These are phyloP conservation scores for Pseudogymnoascus sp. DNA, from an alignment of 2,329 filamentous ascomycete species.

Conservation along the genomic window DNA sequence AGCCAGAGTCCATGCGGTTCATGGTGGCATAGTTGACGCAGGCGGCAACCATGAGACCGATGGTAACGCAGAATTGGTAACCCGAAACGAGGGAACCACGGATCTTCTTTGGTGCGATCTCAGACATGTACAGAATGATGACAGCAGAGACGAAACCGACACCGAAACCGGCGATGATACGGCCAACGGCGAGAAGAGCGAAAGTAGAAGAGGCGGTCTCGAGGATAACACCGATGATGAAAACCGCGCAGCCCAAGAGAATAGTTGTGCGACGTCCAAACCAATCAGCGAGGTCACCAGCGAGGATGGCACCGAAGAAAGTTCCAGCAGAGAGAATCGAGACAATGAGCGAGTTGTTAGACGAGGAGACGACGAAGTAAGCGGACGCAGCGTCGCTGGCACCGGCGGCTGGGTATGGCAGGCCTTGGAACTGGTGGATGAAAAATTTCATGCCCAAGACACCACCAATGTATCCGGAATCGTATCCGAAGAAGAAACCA, in stretches of 20 bases:
- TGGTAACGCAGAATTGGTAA: conserved; percentile 77
- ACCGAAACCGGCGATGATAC: conserved; percentile 67
- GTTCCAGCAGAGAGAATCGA: conserved; percentile 58
- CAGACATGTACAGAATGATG: conserved; percentile 71
- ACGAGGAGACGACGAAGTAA: conserved; percentile 31
- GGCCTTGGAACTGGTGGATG: conserved; percentile 43
- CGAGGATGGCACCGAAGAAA: conserved; percentile 52
- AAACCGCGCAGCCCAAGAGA: conserved; percentile 61
- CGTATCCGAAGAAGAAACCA: conserved; percentile 53
- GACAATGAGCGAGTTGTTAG: conserved; percentile 50
- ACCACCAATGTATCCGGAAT: conserved; percentile 67
- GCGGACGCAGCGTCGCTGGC: conserved; percentile 35
- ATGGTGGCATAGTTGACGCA: conserved; percentile 66
- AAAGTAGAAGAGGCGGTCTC: conserved; percentile 51
- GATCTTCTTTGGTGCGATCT: conserved; percentile 56
- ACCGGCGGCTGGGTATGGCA: conserved; percentile 39
- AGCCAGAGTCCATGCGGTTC: conserved; percentile 49
- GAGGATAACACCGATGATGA: conserved; percentile 57
- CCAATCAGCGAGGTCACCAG: conserved; percentile 67
- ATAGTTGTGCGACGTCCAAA: conserved; percentile 66
- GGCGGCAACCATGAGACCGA: conserved; percentile 67
- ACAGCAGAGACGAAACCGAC: conserved; percentile 75
- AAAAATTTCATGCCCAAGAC: conserved; percentile 63
- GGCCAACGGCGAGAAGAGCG: conserved; percentile 60
- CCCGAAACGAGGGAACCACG: conserved; percentile 71